phyloP scores from a whole-genome alignment of 2,329 filamentous ascomycete species.

The Xylariaceae sp. region DNA sequence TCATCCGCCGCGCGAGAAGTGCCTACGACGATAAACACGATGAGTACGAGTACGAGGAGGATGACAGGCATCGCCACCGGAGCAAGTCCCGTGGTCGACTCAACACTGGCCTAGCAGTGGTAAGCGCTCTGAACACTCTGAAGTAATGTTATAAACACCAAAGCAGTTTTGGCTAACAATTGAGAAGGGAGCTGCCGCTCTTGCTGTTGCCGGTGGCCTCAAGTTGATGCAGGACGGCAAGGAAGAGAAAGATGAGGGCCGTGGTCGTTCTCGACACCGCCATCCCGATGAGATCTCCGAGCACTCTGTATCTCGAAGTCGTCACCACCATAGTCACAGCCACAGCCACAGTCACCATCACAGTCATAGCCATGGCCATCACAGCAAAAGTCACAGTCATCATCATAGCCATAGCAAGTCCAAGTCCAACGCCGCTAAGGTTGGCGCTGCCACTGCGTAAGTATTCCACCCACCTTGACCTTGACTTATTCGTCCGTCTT shows the following conservation, averaged over 20 bases:
- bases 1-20: constrained; percentile 54
- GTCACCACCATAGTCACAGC: constrained; percentile 42
- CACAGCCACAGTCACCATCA: constrained; percentile 34
- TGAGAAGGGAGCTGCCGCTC: constrained; percentile 46
- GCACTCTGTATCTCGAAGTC: constrained; percentile 43
- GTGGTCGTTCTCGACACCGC: constrained; percentile 51
- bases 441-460: constrained; percentile 49
- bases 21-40: constrained; percentile 52
- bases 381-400: constrained; percentile 13
- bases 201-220: constrained; percentile 59
- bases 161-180: background rate
- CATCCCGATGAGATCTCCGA: constrained; percentile 40
- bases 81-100: constrained; percentile 40
- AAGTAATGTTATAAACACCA: background rate
- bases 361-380: constrained; percentile 28
- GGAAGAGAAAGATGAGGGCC: constrained; percentile 51
- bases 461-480: constrained; percentile 11
- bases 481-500: background rate
- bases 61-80: constrained; percentile 37
- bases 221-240: constrained; percentile 59
- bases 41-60: constrained; percentile 30
- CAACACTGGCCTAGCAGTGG: constrained; percentile 58
- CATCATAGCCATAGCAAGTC: constrained; percentile 25
- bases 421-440: constrained; percentile 45
- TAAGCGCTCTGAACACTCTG: constrained; percentile 28